phyloP scores from a whole-genome alignment of 1,284 basidiomycete species.

The Trichosporon inkin region DNA sequence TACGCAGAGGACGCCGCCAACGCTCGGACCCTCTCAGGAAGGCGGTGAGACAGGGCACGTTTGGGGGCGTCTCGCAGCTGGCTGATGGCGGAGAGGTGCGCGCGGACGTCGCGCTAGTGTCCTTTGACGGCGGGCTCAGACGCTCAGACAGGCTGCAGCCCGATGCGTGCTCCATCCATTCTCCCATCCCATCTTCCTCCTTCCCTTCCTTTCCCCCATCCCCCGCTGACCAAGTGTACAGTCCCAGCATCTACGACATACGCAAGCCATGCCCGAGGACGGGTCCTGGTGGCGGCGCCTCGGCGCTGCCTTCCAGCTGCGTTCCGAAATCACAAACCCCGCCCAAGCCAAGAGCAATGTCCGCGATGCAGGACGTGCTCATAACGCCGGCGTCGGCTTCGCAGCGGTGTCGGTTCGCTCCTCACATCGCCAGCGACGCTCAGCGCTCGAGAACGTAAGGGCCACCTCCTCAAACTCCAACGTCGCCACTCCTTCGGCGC shows the following conservation, averaged over 20 bases:
- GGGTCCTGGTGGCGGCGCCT: slow-evolving; percentile 7
- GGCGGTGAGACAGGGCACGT: too few species aligned
- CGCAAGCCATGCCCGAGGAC: slow-evolving; percentile 1
- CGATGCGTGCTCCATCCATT: background rate
- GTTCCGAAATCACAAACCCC: background rate
- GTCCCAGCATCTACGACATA: background rate
- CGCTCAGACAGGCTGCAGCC: background rate
- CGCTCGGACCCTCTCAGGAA: too few species aligned
- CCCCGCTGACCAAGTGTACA: background rate
- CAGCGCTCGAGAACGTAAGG: background rate
- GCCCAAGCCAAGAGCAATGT: background rate
- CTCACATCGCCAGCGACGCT: slow-evolving; percentile 1
- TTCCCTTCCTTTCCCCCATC: background rate
- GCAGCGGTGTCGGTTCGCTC: background rate
- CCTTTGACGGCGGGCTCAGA: background rate
- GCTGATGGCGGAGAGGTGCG: background rate
- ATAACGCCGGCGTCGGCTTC: slow-evolving; percentile 1
- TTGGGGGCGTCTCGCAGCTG: background rate
- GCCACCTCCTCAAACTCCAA: background rate
- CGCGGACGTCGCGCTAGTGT: background rate
- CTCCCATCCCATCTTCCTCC: background rate
- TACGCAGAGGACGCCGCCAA: too few species aligned
- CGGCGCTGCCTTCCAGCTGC: background rate
- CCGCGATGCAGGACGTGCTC: background rate
- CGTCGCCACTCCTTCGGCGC: background rate